Evolutionary conservation across 1,139 yeast species (phyloP), one percentile per base, ranked within the genome.

Genomic region (Sugiyamaella pinicola): DNA sequence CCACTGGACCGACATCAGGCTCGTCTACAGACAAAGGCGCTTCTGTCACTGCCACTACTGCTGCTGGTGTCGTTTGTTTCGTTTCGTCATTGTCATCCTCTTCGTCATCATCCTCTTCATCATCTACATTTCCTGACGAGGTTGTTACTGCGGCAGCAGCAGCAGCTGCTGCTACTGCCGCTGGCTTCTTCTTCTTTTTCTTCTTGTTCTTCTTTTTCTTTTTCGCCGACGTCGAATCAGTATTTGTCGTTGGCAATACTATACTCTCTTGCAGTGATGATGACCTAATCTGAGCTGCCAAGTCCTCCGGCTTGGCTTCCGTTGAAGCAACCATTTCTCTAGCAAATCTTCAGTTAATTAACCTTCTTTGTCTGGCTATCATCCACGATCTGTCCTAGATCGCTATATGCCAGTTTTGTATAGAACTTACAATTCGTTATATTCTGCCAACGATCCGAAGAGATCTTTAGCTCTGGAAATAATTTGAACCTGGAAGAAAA

Each of bases 181-280:
- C 35, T 13, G 39, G 21, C 37, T 42, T 28, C 38, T 43, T 43
- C 47, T 43, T 43, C 28, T 43, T 43, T 40, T 43, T 43, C 19
- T 43, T 43, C 22, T 43, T 43, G n/a, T 43, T 43, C 40, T 43
- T 43, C 39, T 43, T 43, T 19, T 43, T 43, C 40, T 34, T 21
- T 5, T 13, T 19, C 21, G 47, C 15, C 18, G 31, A n/a, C n/a
- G 39, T 12, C 22, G 45, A 12, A 26, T 6, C 28, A 18, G 47
- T 13, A 26, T 26, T 26, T 28, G 8, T 13, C 5, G 10, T 10
- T n/a, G 38, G 43, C 17, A 17, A 10, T 12, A 12, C 26, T 10
- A 19, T 12, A 10, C 17, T 31, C 7, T 10, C 37, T 5, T 15
- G 17, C 26, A n/a, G n/a, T n/a, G 37, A 29, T 15, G 46, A 22